Conservation (phyloP, 768 basidiomycete species). For the Lentinula edodes region DNA sequence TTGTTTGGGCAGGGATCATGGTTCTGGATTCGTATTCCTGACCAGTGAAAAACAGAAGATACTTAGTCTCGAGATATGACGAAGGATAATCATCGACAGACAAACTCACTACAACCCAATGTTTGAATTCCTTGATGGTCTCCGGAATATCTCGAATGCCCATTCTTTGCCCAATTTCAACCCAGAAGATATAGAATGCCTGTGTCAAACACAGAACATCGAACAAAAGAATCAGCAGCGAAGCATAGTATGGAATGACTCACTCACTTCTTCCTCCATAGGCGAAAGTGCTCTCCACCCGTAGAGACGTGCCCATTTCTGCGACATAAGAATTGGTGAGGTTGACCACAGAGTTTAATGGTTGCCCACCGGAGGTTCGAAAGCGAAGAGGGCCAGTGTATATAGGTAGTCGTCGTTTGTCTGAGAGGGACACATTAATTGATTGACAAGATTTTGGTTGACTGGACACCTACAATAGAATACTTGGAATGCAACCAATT, state of each 20-base stretch:
- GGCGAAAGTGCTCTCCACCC: conserved; percentile 41
- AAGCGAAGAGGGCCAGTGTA: conserved; percentile 31
- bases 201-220: conserved; percentile 6
- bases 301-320: conserved; percentile 35
- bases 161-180: conserved; percentile 42
- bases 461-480: conserved; percentile 26
- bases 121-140: conserved; percentile 27
- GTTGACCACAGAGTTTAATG: background rate
- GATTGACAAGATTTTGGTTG: no score
- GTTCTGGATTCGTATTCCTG: conserved; percentile 35
- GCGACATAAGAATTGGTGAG: background rate
- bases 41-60: background rate
- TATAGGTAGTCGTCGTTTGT: conserved; percentile 38
- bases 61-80: background rate
- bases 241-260: background rate
- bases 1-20: conserved; percentile 38
- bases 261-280: conserved; percentile 33
- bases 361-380: conserved; percentile 31
- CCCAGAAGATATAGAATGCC: conserved; percentile 36
- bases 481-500: conserved; percentile 41
- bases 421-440: conserved; percentile 13
- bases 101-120: conserved; percentile 31
- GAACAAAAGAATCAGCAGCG: no score
- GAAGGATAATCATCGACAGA: background rate
- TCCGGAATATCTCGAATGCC: conserved; percentile 41